Percentiles rank a stretch among this genome's conserved stretches.
Conservation (phyloP, 192 early-diverging fungal species). For the Entrophospora sp. region DNA sequence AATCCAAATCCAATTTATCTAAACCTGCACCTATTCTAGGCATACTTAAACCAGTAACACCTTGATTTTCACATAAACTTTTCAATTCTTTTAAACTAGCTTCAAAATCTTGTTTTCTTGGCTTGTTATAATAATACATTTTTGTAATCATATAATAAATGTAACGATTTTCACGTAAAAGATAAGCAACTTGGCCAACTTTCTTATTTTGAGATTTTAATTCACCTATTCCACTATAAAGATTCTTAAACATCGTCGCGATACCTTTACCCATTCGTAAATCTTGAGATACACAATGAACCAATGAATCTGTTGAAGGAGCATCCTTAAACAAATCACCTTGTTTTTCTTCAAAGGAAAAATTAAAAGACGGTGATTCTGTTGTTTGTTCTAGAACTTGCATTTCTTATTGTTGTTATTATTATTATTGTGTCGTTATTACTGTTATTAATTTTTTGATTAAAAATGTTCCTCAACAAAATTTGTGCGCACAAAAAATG, state of each 20-base stretch:
- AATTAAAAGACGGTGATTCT: slow-evolving; percentile 20
- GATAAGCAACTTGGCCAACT: slow-evolving; percentile 23
- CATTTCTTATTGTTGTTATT: too few relatives aligned
- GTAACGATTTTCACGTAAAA: slow-evolving; percentile 7
- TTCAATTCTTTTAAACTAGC: slow-evolving; percentile 11
- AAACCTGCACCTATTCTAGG: too few relatives aligned
- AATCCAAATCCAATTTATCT: slow-evolving; percentile 3
- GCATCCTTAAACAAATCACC: slow-evolving; percentile 17
- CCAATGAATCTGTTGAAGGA: slow-evolving; percentile 18
- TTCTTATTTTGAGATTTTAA: slow-evolving; percentile 20
- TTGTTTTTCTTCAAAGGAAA: too few relatives aligned
- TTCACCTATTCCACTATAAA: slow-evolving; percentile 20
- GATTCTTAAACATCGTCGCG: slow-evolving; percentile 14
- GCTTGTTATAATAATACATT: slow-evolving; percentile 4
- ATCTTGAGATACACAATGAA: slow-evolving; percentile 23
- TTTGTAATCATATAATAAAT: slow-evolving; percentile 28
- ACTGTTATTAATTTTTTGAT: too few relatives aligned
- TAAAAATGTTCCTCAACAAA: too few relatives aligned
- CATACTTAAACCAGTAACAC: too few relatives aligned
- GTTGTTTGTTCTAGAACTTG: too few relatives aligned
- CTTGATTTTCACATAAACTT: too few relatives aligned
- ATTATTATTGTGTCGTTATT: too few relatives aligned
- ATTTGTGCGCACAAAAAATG: too few relatives aligned
- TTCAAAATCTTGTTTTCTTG: slow-evolving; percentile 19
- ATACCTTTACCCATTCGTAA: slow-evolving; percentile 20